Evolutionary conservation across 2,329 filamentous ascomycete species (phyloP).

Genomic region (Davidsoniella australis): DNA sequence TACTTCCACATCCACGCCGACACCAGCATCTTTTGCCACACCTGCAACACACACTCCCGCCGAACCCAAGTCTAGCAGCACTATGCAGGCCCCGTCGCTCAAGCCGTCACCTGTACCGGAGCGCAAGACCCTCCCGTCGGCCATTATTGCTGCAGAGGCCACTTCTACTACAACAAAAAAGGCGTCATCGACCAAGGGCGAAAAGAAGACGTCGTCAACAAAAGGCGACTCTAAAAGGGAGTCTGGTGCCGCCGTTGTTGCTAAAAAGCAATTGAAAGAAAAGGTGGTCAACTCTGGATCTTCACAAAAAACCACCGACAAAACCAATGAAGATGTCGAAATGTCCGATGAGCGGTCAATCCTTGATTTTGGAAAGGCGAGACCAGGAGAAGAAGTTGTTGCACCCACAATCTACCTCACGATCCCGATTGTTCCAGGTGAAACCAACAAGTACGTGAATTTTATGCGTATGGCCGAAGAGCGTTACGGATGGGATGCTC

Average conservation of each 20-base stretch:
- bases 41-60: background rate
- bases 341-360: constrained; percentile 32
- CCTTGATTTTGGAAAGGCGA: constrained; percentile 42
- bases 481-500: constrained; percentile 81
- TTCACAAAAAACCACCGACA: constrained; percentile 36
- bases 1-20: background rate
- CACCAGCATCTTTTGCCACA: background rate
- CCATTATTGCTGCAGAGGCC: background rate
- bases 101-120: constrained; percentile 12
- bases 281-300: constrained; percentile 25
- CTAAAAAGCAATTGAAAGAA: constrained; percentile 13
- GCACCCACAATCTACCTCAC: constrained; percentile 70
- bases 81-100: constrained; percentile 9
- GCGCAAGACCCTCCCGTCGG: constrained; percentile 9
- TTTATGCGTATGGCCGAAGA: constrained; percentile 89
- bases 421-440: constrained; percentile 56
- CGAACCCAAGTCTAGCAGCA: background rate
- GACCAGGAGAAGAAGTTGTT: constrained; percentile 39
- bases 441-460: constrained; percentile 83
- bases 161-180: constrained; percentile 3
- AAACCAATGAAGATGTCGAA: constrained; percentile 31
- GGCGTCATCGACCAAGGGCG: constrained; percentile 17
- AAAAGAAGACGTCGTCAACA: constrained; percentile 10
- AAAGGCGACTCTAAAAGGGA: constrained; percentile 33
- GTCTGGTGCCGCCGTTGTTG: constrained; percentile 22